These are phyloP conservation scores for Chalciporus sphaerocephalus DNA, from an alignment of 768 basidiomycete genomes.

Conservation along the genomic window DNA sequence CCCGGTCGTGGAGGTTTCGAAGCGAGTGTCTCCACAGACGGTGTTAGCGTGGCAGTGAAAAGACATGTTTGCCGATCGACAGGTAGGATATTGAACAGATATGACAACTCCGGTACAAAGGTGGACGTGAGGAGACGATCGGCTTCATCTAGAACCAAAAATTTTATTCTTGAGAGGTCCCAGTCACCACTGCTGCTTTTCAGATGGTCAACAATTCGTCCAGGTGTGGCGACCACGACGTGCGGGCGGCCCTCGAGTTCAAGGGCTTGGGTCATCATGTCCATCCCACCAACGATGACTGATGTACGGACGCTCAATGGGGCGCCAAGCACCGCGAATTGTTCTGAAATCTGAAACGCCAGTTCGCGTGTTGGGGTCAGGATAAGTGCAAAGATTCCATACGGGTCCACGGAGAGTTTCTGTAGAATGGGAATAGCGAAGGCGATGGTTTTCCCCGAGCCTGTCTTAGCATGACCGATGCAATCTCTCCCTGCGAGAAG, in stretches of 20 bases:
- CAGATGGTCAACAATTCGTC: slow-evolving; percentile 88
- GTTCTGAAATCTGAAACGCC: slow-evolving; percentile 95
- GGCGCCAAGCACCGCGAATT: slow-evolving; percentile 86
- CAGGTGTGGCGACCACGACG: slow-evolving; percentile 93
- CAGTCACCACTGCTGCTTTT: slow-evolving; percentile 71
- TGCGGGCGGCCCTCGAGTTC: slow-evolving; percentile 86
- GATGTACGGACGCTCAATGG: slow-evolving; percentile 78
- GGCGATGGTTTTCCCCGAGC: slow-evolving; percentile 96
- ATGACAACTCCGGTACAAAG: slow-evolving; percentile 79
- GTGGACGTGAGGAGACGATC: slow-evolving; percentile 87
- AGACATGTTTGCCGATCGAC: slow-evolving; percentile 90
- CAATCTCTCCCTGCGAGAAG: slow-evolving; percentile 85
- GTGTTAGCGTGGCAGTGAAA: slow-evolving; percentile 93
- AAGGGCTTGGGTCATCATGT: slow-evolving; percentile 91
- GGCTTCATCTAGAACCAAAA: slow-evolving; percentile 94
- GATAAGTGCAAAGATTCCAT: slow-evolving; percentile 89
- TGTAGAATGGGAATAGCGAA: slow-evolving; percentile 96
- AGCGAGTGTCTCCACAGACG: slow-evolving; percentile 76
- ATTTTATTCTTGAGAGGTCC: slow-evolving; percentile 80
- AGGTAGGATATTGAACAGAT: slow-evolving; percentile 74
- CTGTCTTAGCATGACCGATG: slow-evolving; percentile 96
- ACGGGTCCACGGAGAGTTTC: slow-evolving; percentile 81
- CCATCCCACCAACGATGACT: slow-evolving; percentile 96
- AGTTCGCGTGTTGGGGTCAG: slow-evolving; percentile 95
- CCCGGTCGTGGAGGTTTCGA: slow-evolving; percentile 70